Evolutionary conservation across 192 early-diverging fungal species (phyloP), one percentile per base, ranked within the genome.

Genomic region (Obelidium mucronatum): DNA sequence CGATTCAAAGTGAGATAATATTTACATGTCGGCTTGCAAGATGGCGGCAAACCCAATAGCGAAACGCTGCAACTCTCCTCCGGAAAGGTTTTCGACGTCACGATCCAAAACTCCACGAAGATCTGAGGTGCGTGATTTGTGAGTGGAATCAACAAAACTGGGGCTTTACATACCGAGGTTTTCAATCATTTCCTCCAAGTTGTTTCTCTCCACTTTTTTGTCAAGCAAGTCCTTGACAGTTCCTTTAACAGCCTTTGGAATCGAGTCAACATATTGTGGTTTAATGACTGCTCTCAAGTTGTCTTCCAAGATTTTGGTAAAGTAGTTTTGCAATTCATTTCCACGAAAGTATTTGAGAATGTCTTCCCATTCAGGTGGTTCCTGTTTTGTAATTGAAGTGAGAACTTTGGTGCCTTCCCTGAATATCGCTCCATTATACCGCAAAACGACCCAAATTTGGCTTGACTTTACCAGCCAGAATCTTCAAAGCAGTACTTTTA

Each of bases 321-420:
- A 98, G 87, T 95, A 98, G 90, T 97, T 98, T 83, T 98, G 97
- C 82, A 98, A 84, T 84, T 97, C 97, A 40, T 91, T 93, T 65
- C 97, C 97, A 72, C 97, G 93, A 89, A 98, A 98, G 78, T 96
- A 89, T 81, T 93, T 94, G 44, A 98, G 81, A 73, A 98, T 96
- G 79, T 96, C 96, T 80, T 96, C 90, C 96, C 96, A 98, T 76
- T 98, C 95, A 28, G 96, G 95, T 55, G 94, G 92, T 74, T 92
- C 77, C 86, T 86, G 36, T 48, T 48, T 6, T 48, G 19, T 19
- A 19, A 15, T 48, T 48, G 61, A 2, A 52, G 15, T 17, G 15
- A 52, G 15, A 52, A n/a, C 6, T 3, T n/a, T 65, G 22, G 1
- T 73, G n/a, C n/a, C n/a, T n/a, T n/a, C n/a, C n/a, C n/a, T n/a